Conservation (phyloP, 2,329 filamentous ascomycete genomes). For the Nigrograna mackinnonii region DNA sequence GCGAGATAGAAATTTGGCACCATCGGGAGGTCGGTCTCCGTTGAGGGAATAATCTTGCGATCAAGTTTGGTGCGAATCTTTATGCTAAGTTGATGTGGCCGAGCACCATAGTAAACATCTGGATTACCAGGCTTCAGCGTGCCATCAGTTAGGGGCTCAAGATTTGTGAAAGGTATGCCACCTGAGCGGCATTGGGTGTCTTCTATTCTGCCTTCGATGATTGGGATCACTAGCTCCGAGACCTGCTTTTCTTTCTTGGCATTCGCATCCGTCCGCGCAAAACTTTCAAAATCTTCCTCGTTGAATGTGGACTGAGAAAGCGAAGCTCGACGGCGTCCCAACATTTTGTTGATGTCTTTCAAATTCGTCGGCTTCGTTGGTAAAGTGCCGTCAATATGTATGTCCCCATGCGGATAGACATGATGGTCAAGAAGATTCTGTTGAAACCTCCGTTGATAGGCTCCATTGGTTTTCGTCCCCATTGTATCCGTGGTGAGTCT, state of each 20-base stretch:
- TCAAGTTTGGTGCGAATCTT: conserved; percentile 21
- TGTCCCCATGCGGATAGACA: no score
- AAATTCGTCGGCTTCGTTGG: conserved; percentile 37
- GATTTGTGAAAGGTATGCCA: conserved; percentile 12
- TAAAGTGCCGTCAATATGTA: no score
- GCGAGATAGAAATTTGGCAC: conserved; percentile 38
- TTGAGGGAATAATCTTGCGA: conserved; percentile 6
- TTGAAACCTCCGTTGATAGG: no score
- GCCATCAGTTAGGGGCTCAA: conserved; percentile 5
- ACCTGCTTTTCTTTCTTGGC: background rate
- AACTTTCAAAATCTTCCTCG: conserved; percentile 26
- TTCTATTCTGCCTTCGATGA: conserved; percentile 1
- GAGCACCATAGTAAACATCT: conserved; percentile 28
- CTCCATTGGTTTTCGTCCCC: no score
- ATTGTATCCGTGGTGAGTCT: no score
- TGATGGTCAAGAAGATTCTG: no score
- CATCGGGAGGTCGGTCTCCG: background rate
- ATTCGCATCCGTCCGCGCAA: conserved; percentile 10
- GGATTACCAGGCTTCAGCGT: conserved; percentile 19
- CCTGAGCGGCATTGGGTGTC: conserved; percentile 22
- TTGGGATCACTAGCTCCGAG: background rate
- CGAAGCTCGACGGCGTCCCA: conserved; percentile 28
- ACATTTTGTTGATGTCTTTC: conserved; percentile 23
- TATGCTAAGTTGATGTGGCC: conserved; percentile 23
- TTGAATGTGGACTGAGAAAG: conserved; percentile 41